Percentiles rank a stretch among this genome's conserved stretches.
Evolutionary conservation across 164 flowering plant genomes (phyloP).

Genomic region (Nelumbo lutea): DNA sequence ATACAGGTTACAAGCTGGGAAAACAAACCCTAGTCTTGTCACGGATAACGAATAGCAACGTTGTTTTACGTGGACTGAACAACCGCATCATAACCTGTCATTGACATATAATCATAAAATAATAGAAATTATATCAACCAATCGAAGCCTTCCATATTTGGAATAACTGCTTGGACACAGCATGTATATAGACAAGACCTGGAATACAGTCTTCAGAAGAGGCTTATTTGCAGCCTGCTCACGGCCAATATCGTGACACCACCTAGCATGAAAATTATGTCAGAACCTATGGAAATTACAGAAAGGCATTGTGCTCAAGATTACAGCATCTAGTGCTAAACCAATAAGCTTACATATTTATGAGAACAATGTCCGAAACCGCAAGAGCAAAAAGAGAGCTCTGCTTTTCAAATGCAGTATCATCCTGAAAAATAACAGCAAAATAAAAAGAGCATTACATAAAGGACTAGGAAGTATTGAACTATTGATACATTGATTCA

Average conservation of each 20-base stretch:
- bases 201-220: conserved; percentile 90
- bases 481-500: background rate
- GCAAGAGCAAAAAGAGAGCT: conserved; percentile 99
- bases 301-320: background rate
- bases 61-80: conserved; percentile 96
- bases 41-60: conserved; percentile 92
- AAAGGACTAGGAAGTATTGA: background rate
- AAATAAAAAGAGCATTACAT: background rate
- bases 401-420: conserved; percentile 98
- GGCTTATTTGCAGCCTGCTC: conserved; percentile 99
- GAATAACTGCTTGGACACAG: background rate
- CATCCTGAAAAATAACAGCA: conserved; percentile 55
- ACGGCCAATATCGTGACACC: conserved; percentile 99
- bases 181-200: conserved; percentile 36
- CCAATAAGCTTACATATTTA: conserved; percentile 73
- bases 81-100: conserved; percentile 95
- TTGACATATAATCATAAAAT: conserved; percentile 7
- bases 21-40: conserved; percentile 78
- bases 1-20: background rate
- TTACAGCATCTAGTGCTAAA: conserved; percentile 1
- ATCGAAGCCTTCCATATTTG: background rate
- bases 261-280: conserved; percentile 41
- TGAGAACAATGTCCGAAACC: conserved; percentile 93
- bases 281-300: background rate
- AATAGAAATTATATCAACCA: background rate